Conservation (phyloP, 2,329 filamentous ascomycete genomes). For the Xylariaceae sp. region DNA sequence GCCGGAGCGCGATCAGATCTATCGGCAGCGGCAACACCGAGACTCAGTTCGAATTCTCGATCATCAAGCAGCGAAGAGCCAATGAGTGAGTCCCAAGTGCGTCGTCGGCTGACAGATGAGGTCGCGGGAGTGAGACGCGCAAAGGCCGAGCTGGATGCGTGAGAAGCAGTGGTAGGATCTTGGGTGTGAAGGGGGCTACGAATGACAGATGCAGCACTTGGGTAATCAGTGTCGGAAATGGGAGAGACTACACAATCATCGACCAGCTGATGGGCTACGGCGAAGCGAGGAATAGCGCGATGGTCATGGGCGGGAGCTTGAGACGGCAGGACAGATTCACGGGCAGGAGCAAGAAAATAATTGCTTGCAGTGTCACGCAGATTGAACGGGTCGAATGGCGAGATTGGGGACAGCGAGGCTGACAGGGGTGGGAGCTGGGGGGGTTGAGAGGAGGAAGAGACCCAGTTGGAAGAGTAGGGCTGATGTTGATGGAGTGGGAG, state of each 20-base stretch:
- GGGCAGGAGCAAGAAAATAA: conserved; percentile 6
- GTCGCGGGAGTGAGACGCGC: conserved; percentile 17
- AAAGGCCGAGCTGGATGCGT: conserved; percentile 5
- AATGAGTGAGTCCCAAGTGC: conserved; percentile 35
- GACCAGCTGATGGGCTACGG: conserved; percentile 11
- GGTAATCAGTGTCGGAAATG: conserved; percentile 29
- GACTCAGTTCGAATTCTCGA: conserved; percentile 31
- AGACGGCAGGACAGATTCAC: conserved; percentile 4
- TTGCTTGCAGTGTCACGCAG: conserved; percentile 3
- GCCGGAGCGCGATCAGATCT: conserved; percentile 2
- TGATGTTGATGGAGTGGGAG: background rate
- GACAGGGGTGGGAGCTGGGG: conserved; percentile 19
- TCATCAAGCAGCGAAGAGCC: conserved; percentile 37
- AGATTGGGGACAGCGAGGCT: conserved; percentile 12
- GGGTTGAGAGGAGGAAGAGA: conserved; percentile 4
- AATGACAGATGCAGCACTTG: conserved; percentile 11
- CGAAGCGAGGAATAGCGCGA: conserved; percentile 18
- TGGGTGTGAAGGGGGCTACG: conserved; percentile 17
- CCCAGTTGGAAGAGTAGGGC: background rate
- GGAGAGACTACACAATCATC: conserved; percentile 33
- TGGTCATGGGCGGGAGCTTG: conserved; percentile 14
- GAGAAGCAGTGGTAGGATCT: conserved; percentile 1
- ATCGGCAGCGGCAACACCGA: conserved; percentile 9
- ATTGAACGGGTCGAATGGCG: conserved; percentile 8
- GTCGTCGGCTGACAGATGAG: conserved; percentile 34